Base-by-base conservation (phyloP, 208 protist genomes). In the Herpetomonas samuelpessoai region DNA sequence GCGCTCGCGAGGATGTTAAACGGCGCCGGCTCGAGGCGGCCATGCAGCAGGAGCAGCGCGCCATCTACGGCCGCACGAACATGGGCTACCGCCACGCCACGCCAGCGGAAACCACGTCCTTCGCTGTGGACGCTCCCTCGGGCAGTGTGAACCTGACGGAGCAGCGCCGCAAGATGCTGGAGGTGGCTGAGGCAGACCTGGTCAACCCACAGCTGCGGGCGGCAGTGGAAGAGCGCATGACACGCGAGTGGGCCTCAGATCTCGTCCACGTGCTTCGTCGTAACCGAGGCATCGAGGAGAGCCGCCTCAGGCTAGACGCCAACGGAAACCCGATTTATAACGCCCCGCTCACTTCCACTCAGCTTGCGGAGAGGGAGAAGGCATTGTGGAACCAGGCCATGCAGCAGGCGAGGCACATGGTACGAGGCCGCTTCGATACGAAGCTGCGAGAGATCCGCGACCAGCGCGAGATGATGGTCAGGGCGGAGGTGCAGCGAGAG, bases 251-350 rank as follows among this genome's bases (percentile, higher is more conserved):
- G 57, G 79, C 85, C 2, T n/a, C 65, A 2, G 77, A 85, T 21
- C 59, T 90, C 25, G 30, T 93, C 6, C 81, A 80, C 9, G 70
- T 85, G 24, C 67, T 95, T 27, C 85, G 74, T 1, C 78, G 76
- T 12, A 74, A 83, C 21, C 71, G 68, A 38, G 55, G 58, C 51
- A 59, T 95, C 16, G 70, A 67, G 21, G 48, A 70, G 12, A 70
- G 72, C 44, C 76, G 62, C 0, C 57, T 91, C 6, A 68, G 48
- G 3, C 28, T 83, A 21, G 64, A 70, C 49, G n/a, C 30, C 1
- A 58, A 69, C 51, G 74, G 72, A n/a, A 49, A 64, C 25, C 65
- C 81, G 30, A 45, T 68, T 7, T 26, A 55, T 9, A 24, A 27
- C 6, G 27, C 54, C 22, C 48, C 45, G 12, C 62, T 53, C 9